Base-by-base conservation (phyloP, 2,329 filamentous ascomycete species). In the Trichophyton equinum region DNA sequence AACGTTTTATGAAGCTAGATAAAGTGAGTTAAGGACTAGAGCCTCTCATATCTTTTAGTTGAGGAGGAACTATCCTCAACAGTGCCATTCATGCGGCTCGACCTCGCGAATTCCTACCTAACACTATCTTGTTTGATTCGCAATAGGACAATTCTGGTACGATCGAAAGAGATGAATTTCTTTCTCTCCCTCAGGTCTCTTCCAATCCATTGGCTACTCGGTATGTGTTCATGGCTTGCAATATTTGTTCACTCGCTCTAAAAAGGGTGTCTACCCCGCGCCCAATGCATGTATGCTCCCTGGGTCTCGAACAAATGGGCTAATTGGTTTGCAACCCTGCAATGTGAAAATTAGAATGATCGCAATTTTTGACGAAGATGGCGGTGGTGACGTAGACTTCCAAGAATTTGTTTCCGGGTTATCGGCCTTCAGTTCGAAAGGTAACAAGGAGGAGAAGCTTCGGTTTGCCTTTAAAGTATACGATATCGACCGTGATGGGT, bases 391-490 rank as follows among this genome's bases (percentile, higher is more conserved):
- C 69, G 94, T 99, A 68, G 94, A 99, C 75, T 99, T 99, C 76
- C 91, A 97, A 72, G 94, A 99, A 76, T 99, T 99, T 74, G 94
- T 99, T 8, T 91, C 89, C 1, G 94, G 94, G 3, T 83, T 99
- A 56, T 92, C 87, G 67, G 94, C 94, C 46, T 99, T 99, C 81
- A 94, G 88, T 73, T 91, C 88, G 77, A 97, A 96, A 78, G 94
- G 94, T 64, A 96, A 97, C 79, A 97, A 99, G 81, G 91, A 96
- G 77, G 92, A 99, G 79, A 99, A 99, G 80, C 82, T 97, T 66
- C 86, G 85, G 60, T 99, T 99, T 72, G 94, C 94, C 51, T 99
- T 99, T 84, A 96, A 96, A 76, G 94, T 99, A 64, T 99, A 99
- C 81, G 94, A 99, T 75, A 97, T 99, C 71, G 94, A 99, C 76